phyloP scores from a whole-genome alignment of 2,329 filamentous ascomycete genomes.

The Bretziella fagacearum region DNA sequence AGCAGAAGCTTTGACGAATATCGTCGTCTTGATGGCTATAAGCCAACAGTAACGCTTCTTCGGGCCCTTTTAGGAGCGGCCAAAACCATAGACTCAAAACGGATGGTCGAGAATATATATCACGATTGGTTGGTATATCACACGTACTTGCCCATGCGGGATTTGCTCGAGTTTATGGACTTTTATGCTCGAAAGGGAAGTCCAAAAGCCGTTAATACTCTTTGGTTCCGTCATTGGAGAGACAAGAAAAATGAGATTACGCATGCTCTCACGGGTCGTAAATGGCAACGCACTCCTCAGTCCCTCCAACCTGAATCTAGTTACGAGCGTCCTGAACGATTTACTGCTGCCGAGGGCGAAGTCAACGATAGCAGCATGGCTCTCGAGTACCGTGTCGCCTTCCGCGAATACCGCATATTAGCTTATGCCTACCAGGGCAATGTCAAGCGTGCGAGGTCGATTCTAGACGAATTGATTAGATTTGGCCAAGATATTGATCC shows the following conservation, averaged over 20 bases:
- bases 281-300: background rate
- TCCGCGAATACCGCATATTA: constrained; percentile 8
- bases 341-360: background rate
- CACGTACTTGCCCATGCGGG: background rate
- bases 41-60: constrained; percentile 4
- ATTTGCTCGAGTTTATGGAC: constrained; percentile 4
- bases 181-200: constrained; percentile 10
- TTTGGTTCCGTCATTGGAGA: constrained; percentile 9
- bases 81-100: background rate
- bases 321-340: background rate
- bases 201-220: constrained; percentile 8
- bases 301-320: background rate
- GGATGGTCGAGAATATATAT: constrained; percentile 1
- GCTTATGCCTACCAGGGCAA: constrained; percentile 10
- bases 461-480: constrained; percentile 9
- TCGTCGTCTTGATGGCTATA: constrained; percentile 1
- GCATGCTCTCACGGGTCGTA: background rate
- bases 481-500: constrained; percentile 30
- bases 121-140: constrained; percentile 8
- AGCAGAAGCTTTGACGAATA: background rate
- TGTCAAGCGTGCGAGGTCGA: constrained; percentile 8
- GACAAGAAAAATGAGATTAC: background rate
- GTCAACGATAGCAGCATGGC: background rate
- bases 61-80: background rate
- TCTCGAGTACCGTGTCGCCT: background rate